Conservation (phyloP, 768 basidiomycete genomes). For the Trametes cubensis region DNA sequence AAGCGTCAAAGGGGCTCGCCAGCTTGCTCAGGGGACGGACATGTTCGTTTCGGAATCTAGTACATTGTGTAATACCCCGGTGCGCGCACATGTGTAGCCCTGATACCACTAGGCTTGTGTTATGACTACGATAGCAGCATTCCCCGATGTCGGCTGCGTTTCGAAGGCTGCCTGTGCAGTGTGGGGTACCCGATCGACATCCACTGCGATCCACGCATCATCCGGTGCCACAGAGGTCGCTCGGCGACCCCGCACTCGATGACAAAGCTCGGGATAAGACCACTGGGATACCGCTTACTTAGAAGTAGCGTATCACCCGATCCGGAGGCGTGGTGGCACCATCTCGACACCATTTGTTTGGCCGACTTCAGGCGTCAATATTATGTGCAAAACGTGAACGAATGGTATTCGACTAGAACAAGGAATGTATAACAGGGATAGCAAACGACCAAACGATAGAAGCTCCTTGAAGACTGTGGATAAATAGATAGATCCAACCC, state of each 20-base stretch:
- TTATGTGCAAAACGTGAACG: background rate
- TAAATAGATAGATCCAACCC: slow-evolving; percentile 14
- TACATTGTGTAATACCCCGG: slow-evolving; percentile 16
- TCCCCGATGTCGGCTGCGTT: too few species aligned
- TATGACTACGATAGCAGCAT: background rate
- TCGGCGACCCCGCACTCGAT: too few species aligned
- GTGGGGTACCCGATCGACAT: too few species aligned
- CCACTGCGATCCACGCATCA: too few species aligned
- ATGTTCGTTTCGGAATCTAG: slow-evolving; percentile 4
- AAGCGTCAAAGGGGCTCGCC: too few species aligned
- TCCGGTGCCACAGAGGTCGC: too few species aligned
- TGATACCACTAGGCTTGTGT: slow-evolving; percentile 15
- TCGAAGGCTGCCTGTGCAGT: too few species aligned
- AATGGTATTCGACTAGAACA: background rate
- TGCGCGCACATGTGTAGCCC: slow-evolving; percentile 7
- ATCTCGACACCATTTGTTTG: too few species aligned
- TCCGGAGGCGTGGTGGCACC: background rate
- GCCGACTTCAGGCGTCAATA: background rate
- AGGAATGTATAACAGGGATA: background rate
- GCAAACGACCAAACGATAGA: background rate
- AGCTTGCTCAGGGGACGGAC: background rate
- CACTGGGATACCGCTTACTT: too few species aligned
- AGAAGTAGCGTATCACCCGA: too few species aligned
- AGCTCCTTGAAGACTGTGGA: background rate
- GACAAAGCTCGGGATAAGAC: too few species aligned